These are phyloP conservation scores for Cruciata laevipes DNA, from an alignment of 257 asterid species.

Conservation along the genomic window DNA sequence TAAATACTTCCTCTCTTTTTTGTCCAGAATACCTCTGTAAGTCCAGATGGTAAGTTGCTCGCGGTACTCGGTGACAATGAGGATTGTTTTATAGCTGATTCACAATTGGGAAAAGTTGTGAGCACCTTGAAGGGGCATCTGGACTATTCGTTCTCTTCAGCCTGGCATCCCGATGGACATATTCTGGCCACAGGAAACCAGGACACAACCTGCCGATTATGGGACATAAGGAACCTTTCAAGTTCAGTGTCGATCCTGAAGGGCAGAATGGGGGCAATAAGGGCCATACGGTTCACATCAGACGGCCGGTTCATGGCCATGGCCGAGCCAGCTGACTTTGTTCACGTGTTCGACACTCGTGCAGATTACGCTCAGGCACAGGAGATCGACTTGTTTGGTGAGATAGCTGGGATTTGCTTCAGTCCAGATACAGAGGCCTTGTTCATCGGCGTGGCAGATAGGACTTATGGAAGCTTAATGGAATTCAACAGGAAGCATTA, in stretches of 20 bases:
- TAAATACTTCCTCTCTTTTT: not conserved
- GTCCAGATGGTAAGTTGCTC: constrained; percentile 59
- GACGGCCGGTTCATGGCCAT: constrained; percentile 87
- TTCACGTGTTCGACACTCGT: constrained; percentile 49
- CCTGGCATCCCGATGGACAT: constrained; percentile 80
- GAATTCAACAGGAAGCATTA: constrained; percentile 44
- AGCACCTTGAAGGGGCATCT: constrained; percentile 60
- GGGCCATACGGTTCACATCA: constrained; percentile 48
- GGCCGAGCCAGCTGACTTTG: constrained; percentile 85
- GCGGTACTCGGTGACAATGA: constrained; percentile 73
- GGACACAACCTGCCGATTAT: constrained; percentile 74
- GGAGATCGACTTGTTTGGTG: constrained; percentile 79
- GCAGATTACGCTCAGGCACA: constrained; percentile 41
- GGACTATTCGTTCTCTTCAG: constrained; percentile 73
- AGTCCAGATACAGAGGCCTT: constrained; percentile 68
- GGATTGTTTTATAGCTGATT: constrained; percentile 36
- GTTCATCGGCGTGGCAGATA: constrained; percentile 64
- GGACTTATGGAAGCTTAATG: constrained; percentile 69
- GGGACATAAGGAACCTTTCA: constrained; percentile 74
- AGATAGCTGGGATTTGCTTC: constrained; percentile 68
- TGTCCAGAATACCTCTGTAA: constrained; percentile 54
- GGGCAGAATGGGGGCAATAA: constrained; percentile 74
- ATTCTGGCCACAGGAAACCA: constrained; percentile 83
- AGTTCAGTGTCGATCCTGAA: constrained; percentile 50
- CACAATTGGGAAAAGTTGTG: constrained; percentile 34